Evolutionary conservation across 2,329 filamentous ascomycete genomes (phyloP), one percentile per base, ranked within the genome.

Genomic region (Cladobotryum protrusum): DNA sequence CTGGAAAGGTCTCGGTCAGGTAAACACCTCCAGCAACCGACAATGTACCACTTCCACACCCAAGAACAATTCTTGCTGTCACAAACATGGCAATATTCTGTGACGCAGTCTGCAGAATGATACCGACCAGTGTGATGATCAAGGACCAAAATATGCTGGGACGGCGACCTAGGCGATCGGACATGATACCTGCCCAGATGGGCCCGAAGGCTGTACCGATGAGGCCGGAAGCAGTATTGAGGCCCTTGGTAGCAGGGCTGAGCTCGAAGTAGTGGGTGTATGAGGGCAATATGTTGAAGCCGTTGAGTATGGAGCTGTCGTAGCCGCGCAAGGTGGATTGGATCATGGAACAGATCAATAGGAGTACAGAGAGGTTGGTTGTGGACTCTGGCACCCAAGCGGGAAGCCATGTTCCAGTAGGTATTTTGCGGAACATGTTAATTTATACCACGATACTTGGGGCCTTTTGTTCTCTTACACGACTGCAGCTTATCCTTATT

Each of bases 261-360:
- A 82, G 70, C 4, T 70, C 56, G 63, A 82, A 82, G 59, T 81
- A 82, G 35, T 78, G 68, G 0, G 69, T 73, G 58, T 81, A 82
- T 0, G 71, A 73, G 0, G 77, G 76, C 14, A 82, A 60, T 51
- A 82, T 81, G 51, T 80, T 77, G 19, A 83, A 67, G 0, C 75
- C 77, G 52, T 81, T 80, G 63, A 80, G 67, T 65, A 81, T 75
- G 2, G 73, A 77, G 2, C 71, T 70, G 50, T 77, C 73, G 47
- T 74, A 73, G 19, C 71, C 67, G 29, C 52, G 48, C 1, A 51
- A 53, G 9, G 52, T 54, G 6, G 72, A 74, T 49, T 74, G 70
- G 5, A 72, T 71, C 41, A 71, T 66, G 17, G 72, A 72, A 56
- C 70, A 75, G 15, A 74, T 43, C 19, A 75, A 56, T 5, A 75